phyloP scores from a whole-genome alignment of 129 eudicot species.

The Mikania micrantha region DNA sequence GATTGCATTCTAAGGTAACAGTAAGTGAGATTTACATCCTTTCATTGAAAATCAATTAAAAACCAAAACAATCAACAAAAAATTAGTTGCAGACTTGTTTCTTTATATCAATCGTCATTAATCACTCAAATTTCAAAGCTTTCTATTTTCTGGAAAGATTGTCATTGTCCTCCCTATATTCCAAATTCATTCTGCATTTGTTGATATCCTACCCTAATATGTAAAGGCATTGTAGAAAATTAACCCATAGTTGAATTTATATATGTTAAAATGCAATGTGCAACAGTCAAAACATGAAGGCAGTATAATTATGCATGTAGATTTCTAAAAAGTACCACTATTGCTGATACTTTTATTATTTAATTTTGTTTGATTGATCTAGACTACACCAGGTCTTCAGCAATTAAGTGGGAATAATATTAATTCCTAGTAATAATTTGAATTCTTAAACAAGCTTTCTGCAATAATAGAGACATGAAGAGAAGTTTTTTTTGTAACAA shows the following conservation, averaged over 20 bases:
- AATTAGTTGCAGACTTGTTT: background rate
- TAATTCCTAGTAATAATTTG: background rate
- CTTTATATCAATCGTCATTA: constrained; percentile 3
- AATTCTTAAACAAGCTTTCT: background rate
- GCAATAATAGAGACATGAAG: background rate
- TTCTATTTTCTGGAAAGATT: background rate
- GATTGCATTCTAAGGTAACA: background rate
- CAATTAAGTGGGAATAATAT: background rate
- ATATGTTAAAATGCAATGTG: constrained; percentile 7
- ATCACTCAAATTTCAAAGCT: background rate
- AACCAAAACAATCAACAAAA: background rate
- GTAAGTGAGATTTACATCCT: background rate
- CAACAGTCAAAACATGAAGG: background rate
- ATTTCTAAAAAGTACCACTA: background rate
- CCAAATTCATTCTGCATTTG: background rate
- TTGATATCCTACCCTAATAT: background rate
- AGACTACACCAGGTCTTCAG: background rate
- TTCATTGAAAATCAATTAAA: background rate
- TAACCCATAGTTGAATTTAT: background rate
- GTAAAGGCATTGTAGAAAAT: background rate
- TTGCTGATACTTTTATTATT: background rate
- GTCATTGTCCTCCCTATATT: background rate
- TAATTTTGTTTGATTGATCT: background rate
- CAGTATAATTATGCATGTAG: background rate
- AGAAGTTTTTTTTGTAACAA: background rate